Base-by-base conservation (phyloP, 208 protist genomes). In the Acanthamoeba healyi region DNA sequence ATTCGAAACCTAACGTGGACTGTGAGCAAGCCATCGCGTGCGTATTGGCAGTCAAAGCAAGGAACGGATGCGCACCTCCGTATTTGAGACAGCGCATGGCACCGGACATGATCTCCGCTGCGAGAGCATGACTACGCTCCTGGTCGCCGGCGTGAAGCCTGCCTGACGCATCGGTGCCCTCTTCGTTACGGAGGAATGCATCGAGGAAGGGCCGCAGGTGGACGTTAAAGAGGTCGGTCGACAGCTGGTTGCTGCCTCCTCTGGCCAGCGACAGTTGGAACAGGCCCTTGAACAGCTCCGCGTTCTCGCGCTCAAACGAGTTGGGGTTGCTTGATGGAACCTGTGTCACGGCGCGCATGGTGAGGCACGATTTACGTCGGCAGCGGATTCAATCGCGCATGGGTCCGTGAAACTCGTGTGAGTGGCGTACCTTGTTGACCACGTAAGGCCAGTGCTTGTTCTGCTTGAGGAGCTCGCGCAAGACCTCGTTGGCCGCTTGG, bases 281-380 rank as follows among this genome's bases (percentile, higher is more conserved):
- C 36, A 91, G 54, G 51, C 84, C 84, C 36, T 91, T 91, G 84
- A 91, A 91, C 56, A 91, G 56, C 38, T 91, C 15, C 14, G 54
- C 56, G 12, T 91, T 91, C 7, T 91, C 54, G n/a, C 7, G 17
- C 22, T 36, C 40, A 36, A 91, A 91, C 19, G 56, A 65, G 32
- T 70, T 63, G 22, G 22, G 54, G 26, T 9, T 10, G 19, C 24
- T 29, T 24, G 84, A 24, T 5, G 84, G 84, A 5, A 91, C 84
- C 54, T 72, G 15, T 10, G 44, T 19, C 17, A 84, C 0, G 2
- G 22, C 26, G 15, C 19, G 36, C 32, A 82, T 14, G 6, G 63
- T 19, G n/a, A 4, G n/a, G 14, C 7, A 49, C 4, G 12, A 51
- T 51, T 3, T 51, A 15, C 5, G 46, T 51, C 14, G 17, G 46